Conservation (phyloP, 805 yeast genomes). For the Phaffomyces thermotolerans region DNA sequence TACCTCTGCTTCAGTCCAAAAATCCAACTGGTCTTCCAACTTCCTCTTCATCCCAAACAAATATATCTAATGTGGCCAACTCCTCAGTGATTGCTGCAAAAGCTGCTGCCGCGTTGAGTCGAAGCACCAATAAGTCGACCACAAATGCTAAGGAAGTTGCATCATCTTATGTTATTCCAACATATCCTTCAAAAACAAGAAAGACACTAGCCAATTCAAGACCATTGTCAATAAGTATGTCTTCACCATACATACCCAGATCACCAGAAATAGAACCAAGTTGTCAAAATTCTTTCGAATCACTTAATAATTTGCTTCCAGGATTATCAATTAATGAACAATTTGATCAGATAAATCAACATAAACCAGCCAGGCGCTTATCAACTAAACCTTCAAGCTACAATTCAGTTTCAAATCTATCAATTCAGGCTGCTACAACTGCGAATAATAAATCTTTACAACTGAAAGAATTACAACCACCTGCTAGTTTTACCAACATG, state of each 20-base stretch:
- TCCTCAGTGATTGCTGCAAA: not conserved
- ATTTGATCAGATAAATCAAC: not conserved
- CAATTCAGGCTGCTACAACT: constrained; percentile 8
- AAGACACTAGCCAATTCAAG: not conserved
- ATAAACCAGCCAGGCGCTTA: not conserved
- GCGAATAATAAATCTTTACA: constrained; percentile 1
- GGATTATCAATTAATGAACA: not conserved
- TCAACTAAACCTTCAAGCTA: not conserved
- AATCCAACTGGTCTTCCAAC: constrained; percentile 21
- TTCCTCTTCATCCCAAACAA: not conserved
- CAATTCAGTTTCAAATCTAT: not conserved
- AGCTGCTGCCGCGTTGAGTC: not conserved
- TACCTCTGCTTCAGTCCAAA: constrained; percentile 15
- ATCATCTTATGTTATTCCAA: not conserved
- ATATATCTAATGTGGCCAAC: not conserved
- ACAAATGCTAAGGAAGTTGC: not conserved
- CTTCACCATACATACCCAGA: not conserved
- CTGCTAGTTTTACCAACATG: constrained; percentile 7
- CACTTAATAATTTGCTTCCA: not conserved
- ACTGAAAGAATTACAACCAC: constrained; percentile 2
- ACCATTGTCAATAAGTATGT: not conserved
- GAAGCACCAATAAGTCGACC: not conserved
- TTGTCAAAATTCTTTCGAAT: not conserved
- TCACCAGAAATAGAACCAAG: not conserved
- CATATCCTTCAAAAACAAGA: not conserved